These are phyloP conservation scores for Magnolia officinalis DNA, from an alignment of 164 flowering plant species.

Conservation along the genomic window DNA sequence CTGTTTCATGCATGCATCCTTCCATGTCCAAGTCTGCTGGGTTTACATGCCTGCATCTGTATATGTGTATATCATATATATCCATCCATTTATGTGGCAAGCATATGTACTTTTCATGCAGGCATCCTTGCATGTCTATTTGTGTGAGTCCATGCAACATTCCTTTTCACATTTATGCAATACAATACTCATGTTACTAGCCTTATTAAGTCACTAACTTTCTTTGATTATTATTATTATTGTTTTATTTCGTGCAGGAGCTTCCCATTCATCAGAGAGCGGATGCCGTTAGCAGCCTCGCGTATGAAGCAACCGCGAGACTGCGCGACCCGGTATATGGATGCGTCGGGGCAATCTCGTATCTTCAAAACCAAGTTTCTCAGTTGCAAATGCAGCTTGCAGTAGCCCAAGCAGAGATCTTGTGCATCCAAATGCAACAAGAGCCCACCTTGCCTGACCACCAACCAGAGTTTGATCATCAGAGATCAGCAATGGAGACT, in stretches of 20 bases:
- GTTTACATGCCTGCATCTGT: no score
- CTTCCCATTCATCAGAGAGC: conserved; percentile 55
- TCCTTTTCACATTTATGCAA: background rate
- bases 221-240: background rate
- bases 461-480: conserved; percentile 23
- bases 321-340: conserved; percentile 72
- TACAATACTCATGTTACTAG: background rate
- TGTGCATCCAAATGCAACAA: conserved; percentile 78
- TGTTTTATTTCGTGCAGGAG: conserved; percentile 30
- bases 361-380: conserved; percentile 63
- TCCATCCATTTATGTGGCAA: no score
- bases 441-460: conserved; percentile 32
- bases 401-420: conserved; percentile 71
- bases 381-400: conserved; percentile 79
- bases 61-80: no score
- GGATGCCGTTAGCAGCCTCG: conserved; percentile 68
- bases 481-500: conserved; percentile 26
- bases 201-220: background rate
- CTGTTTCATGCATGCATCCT: no score
- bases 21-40: no score
- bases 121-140: no score
- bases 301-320: conserved; percentile 67
- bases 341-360: conserved; percentile 77
- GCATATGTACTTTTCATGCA: no score
- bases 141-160: background rate